Evolutionary conservation across 2,329 filamentous ascomycete species (phyloP), one percentile per base, ranked within the genome.

Genomic region (Colletotrichum godetiae): DNA sequence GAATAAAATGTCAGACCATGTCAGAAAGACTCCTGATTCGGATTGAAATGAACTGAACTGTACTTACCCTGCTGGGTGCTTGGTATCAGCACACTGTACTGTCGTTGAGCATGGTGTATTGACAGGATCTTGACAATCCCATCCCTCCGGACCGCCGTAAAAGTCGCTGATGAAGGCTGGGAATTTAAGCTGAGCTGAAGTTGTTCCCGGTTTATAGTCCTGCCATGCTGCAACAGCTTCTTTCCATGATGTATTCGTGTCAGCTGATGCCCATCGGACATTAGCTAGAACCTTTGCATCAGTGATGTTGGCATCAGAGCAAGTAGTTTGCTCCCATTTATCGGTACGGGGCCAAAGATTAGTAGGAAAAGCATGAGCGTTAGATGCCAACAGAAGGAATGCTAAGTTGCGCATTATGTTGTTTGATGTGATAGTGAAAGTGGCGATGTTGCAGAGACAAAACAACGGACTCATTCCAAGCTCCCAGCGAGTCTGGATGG

Each of bases 21-120:
- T 3, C 19, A 7, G 5, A 3, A 19, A 42, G 37, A 42, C 37
- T 42, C 7, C 5, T 2, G 1, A 4, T 13, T 7, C 29, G 19
- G 11, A 4, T 15, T 2, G 13, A 1, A 5, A 31, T 13, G 24
- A 24, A 4, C 27, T 27, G 27, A 15, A 12, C n/a, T 1, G 6
- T 5, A 56, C 63, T 15, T 46, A 71, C 68, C 68, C 68, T 22
- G 68, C 68, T 1, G 62, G 68, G 2, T 59, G 56, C 2, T 71
- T 67, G 6, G 68, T 61, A 1, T 19, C 63, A 0, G 56, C 63
- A n/a, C 68, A 71, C 22, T 67, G 33, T 0, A 71, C 46, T 1
- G 62, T 67, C 22, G 68, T 71, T 3, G 68, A 71, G 5, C 68
- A 71, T 12, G 68, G 68, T 0, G 68, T 71, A 1, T 67, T 67